Evolutionary conservation across 257 asterid genomes (phyloP).

Genomic region (Craterostigma plantagineum): DNA sequence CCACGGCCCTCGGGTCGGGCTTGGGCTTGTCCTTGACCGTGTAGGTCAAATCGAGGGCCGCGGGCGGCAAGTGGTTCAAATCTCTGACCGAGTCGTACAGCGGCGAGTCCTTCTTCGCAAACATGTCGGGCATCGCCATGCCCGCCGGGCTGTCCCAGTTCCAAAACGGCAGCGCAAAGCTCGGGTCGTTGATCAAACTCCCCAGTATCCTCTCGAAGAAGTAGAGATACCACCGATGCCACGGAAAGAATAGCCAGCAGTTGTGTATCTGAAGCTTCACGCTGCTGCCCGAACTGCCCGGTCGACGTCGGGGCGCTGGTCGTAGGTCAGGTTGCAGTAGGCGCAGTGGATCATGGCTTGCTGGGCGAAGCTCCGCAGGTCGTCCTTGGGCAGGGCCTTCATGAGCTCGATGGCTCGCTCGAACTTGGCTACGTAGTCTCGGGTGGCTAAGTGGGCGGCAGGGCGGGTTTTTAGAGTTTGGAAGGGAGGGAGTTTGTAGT

Average conservation of each 20-base stretch:
- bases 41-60: conserved; percentile 17
- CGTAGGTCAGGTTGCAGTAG: conserved; percentile 30
- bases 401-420: conserved; percentile 18
- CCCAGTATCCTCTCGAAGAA: conserved; percentile 9
- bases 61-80: conserved; percentile 11
- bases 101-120: conserved; percentile 12
- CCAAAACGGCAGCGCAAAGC: conserved; percentile 9
- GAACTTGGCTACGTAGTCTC: conserved; percentile 16
- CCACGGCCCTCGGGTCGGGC: conserved; percentile 10
- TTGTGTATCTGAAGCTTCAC: conserved; percentile 12
- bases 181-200: conserved; percentile 1
- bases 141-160: conserved; percentile 15
- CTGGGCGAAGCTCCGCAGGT: conserved; percentile 34
- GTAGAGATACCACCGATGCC: conserved; percentile 14
- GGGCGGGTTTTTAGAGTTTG: conserved; percentile 11
- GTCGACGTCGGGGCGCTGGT: conserved; percentile 15
- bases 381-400: conserved; percentile 17
- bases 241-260: conserved; percentile 13
- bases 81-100: conserved; percentile 23
- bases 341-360: conserved; percentile 37
- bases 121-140: conserved; percentile 22
- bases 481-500: conserved; percentile 10
- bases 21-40: conserved; percentile 2
- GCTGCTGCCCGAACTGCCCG: neutral
- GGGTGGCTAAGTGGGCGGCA: conserved; percentile 18